A percentile compares a stretch with the other conserved stretches of the same genome.
phyloP scores from a whole-genome alignment of 1,284 basidiomycete genomes.

The Butyriboletus appendiculatus region DNA sequence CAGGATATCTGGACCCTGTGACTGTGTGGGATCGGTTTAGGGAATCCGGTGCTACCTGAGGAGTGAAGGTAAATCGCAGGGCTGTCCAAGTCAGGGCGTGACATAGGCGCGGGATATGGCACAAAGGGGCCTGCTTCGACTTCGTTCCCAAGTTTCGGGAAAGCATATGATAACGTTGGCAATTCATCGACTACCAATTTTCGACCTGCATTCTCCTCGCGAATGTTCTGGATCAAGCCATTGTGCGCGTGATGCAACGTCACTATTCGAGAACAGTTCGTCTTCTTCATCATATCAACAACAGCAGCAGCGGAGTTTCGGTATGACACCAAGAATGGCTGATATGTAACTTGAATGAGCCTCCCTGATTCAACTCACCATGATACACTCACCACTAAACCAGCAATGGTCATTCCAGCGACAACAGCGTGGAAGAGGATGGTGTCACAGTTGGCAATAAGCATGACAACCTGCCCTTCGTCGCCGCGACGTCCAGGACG shows the following conservation, averaged over 20 bases:
- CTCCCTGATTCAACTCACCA: not conserved
- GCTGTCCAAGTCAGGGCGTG: slow-evolving; percentile 10
- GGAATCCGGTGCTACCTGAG: slow-evolving; percentile 38
- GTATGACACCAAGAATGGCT: slow-evolving; percentile 37
- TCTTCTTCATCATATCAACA: slow-evolving; percentile 27
- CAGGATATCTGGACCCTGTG: slow-evolving; percentile 13
- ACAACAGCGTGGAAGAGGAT: slow-evolving; percentile 29
- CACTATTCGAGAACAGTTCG: slow-evolving; percentile 30
- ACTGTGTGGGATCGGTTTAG: slow-evolving; percentile 29
- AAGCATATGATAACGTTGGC: slow-evolving; percentile 26
- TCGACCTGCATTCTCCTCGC: not conserved
- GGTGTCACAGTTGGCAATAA: slow-evolving; percentile 33
- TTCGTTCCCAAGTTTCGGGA: slow-evolving; percentile 34
- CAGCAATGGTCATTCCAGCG: slow-evolving; percentile 29
- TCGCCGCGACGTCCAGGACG: slow-evolving; percentile 14
- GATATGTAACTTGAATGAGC: not conserved
- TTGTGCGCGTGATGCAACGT: slow-evolving; percentile 24
- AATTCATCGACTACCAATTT: slow-evolving; percentile 23
- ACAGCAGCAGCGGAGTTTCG: slow-evolving; percentile 34
- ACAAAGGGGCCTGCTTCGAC: slow-evolving; percentile 21
- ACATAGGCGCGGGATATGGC: slow-evolving; percentile 21
- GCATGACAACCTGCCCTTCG: slow-evolving; percentile 28
- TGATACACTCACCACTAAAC: slow-evolving; percentile 23
- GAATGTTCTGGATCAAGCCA: slow-evolving; percentile 24
- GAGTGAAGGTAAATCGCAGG: slow-evolving; percentile 32